Base-by-base conservation (phyloP, 345 rosid species). In the Lenwebbia sp. region DNA sequence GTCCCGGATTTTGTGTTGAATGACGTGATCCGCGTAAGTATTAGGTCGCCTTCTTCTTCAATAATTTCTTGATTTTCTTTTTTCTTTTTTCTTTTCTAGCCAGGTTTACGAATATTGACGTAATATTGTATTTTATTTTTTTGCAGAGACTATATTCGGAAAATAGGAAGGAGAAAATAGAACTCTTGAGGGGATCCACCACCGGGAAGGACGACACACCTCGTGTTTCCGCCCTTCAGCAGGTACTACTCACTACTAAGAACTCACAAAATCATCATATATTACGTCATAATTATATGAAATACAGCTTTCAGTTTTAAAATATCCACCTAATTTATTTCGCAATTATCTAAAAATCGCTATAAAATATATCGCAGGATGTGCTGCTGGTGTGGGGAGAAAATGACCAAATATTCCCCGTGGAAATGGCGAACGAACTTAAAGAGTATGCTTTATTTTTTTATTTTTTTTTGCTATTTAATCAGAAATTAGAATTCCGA, bases 371-470 rank as follows among this genome's bases (percentile, higher is more conserved):
- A 26, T 90, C 19, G 57, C 86, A 97, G 99, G 95, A 95, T 44
- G 95, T 93, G 13, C 57, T 96, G 83, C n/a, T 97, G 15, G 74
- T 97, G 0, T 97, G 99, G 99, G 99, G 99, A 89, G 95, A 93
- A 22, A 84, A 92, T 44, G 98, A 96, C 90, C 91, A 91, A 84
- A 92, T 97, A 85, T 97, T 97, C 88, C 98, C 98, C 0, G 83
- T 95, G 90, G 92, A 90, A 88, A 93, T 97, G 98, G 98, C 98
- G 22, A 17, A 83, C 57, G 98, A 96, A 78, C 92, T 97, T 57
- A 90, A 95, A 83, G 89, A 89, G 98, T 97, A 90, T 10, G 25
- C 82, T 23, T 41, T 44, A 13, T n/a, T 54, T 13, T 11, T 26
- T 26, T 78, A 26, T 7, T 44, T 6, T 50, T 56, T 33, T 21